Base-by-base conservation (phyloP, 2,329 filamentous ascomycete species). In the Parasarocladium wereldwijsianum region DNA sequence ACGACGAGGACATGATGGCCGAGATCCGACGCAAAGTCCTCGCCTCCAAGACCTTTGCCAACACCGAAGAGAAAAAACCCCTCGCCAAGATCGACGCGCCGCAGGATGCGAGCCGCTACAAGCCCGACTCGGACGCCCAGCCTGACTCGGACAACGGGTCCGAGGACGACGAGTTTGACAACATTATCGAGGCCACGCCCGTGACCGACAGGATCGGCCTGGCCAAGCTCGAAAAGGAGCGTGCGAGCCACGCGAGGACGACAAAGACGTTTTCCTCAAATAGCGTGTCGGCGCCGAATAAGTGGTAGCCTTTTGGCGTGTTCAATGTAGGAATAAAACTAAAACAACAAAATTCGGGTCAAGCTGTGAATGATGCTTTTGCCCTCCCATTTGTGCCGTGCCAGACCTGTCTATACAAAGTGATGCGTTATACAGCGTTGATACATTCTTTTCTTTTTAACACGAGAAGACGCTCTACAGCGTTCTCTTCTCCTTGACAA, bases 21-120 rank as follows among this genome's bases (percentile, higher is more conserved):
- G 86, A 93, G 45, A 76, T 98, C 31, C 71, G 90, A 28, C 74
- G 79, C 32, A 82, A 83, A 42, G 84, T 96, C n/a, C 67, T 98
- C 3, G 80, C 78, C 6, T 93, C 87, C 6, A 94, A 87, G 47
- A 73, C 85, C 0, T 98, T 98, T 45, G 60, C 78, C 24, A 53
- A 55, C 33, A 43, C 48, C 52, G 24, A 54, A 25, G 58, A 66
- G 37, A 76, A 75, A 40, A 24, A 65, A 66, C 34, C 71, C 68
- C 0, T 66, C 76, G 42, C 70, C 64, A n/a, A 75, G 83, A 36
- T 51, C 70, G 2, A 63, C 70, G 34, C 50, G 43, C 20, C 17
- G 16, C 54, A 51, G 6, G 53, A 57, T 24, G 50, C 63, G 32
- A 62, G 11, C 24, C 22, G 32, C 4, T 20, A 24, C 9, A 16